These are phyloP conservation scores for Monilinia polystroma DNA, from an alignment of 2,329 filamentous ascomycete genomes.

Conservation along the genomic window DNA sequence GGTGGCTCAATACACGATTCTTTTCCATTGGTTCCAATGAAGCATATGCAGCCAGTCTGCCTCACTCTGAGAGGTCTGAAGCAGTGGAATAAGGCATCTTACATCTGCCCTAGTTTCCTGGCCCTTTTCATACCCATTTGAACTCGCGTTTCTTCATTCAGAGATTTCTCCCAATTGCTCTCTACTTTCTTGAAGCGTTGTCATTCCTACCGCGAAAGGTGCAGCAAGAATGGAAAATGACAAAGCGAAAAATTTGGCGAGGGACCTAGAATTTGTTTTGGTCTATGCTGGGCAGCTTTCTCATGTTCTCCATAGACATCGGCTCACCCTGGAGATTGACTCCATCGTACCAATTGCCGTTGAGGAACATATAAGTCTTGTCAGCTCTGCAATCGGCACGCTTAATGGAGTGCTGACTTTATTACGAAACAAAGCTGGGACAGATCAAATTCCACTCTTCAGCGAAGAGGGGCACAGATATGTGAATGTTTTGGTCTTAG, in stretches of 20 bases:
- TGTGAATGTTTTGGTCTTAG: conserved; percentile 28
- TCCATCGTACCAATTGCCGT: conserved; percentile 19
- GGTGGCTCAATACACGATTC: not conserved
- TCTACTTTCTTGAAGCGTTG: not conserved
- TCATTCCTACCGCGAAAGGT: not conserved
- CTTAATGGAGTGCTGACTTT: conserved; percentile 31
- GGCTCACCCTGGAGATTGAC: conserved; percentile 14
- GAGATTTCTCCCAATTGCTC: not conserved
- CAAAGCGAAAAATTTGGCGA: conserved; percentile 16
- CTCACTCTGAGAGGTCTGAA: conserved; percentile 5
- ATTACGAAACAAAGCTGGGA: conserved; percentile 24
- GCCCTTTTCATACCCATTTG: not conserved
- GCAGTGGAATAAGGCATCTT: not conserved
- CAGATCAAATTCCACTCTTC: conserved; percentile 27
- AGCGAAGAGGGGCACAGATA: conserved; percentile 31
- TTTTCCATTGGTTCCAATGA: not conserved
- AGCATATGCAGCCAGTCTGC: conserved; percentile 11
- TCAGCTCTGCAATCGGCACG: conserved; percentile 29
- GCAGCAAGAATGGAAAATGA: conserved; percentile 25
- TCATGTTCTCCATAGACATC: conserved; percentile 30
- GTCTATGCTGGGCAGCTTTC: conserved; percentile 30
- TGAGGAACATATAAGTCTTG: conserved; percentile 28
- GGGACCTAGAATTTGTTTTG: conserved; percentile 21
- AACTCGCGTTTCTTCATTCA: not conserved
- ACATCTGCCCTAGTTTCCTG: not conserved